Base-by-base conservation (phyloP, 495 filamentous ascomycete species). In the Hypoxylon cercidicola region DNA sequence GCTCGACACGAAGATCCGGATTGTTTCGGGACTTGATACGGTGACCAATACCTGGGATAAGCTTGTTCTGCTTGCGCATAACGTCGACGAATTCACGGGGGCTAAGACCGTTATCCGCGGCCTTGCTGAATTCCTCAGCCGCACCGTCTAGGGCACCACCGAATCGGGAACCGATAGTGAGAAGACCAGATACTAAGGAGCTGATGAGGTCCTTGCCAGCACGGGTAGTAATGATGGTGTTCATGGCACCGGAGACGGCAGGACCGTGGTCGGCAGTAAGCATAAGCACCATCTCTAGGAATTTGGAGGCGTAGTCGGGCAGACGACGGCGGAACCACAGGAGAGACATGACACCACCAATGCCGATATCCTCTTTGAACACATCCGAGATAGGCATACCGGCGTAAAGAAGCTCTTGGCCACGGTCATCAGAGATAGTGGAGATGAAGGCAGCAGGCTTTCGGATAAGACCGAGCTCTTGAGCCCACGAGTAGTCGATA, bases 201-300 rank as follows among this genome's bases (percentile, higher is more conserved):
- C 88, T 92, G 84, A 99, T 97, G 64, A 99, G 84, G 79, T 99
- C 95, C 85, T 99, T 99, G 74, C 95, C 95, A 55, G 95, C 95
- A 88, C 95, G 90, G 45, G 95, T 99, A 54, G 95, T 99, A 78
- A 99, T 98, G 80, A 99, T 99, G 65, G 95, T 99, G 89, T 99
- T 99, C 95, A 99, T 99, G 71, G 95, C 95, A 83, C 95, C 95
- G 67, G 95, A 99, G 62, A 99, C 95, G 73, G 95, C 95, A 41
- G 95, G 95, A 80, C 95, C 95, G 87, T 99, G 95, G 75, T 99
- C 95, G 69, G 95, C 95, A 71, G 95, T 99, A 75, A 99, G 87
- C 95, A 99, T 99, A 77, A 99, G 93, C 68, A 99, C 96, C 95
- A 99, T 99, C 86, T 99, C 95, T 66, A 99, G 81, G 88, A 99